Percentiles rank a stretch among this genome's conserved stretches.
Evolutionary conservation across 1,284 basidiomycete species (phyloP).

Genomic region (Ganoderma boninense): DNA sequence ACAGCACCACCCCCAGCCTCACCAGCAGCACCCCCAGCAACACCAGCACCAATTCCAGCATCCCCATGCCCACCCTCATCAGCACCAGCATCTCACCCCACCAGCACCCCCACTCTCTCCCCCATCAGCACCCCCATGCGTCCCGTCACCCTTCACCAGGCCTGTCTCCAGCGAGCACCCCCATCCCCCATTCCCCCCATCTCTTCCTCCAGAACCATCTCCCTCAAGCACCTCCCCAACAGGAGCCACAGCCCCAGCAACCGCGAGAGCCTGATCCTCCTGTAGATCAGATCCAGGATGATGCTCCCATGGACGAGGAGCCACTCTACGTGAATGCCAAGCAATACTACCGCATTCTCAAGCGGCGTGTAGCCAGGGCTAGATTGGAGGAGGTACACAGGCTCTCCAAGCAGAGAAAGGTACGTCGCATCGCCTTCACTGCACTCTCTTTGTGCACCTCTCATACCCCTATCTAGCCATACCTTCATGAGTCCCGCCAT

Average conservation of each 20-base stretch:
- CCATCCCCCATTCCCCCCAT: constrained; percentile 36
- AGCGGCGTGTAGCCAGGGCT: constrained; percentile 87
- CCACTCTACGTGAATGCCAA: constrained; percentile 98
- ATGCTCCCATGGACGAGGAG: constrained; percentile 80
- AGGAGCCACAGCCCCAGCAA: constrained; percentile 30
- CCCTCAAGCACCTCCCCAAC: constrained; percentile 26
- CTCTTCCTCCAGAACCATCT: constrained; percentile 40
- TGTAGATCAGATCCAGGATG: constrained; percentile 46
- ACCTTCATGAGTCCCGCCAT: constrained; percentile 96
- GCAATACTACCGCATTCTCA: constrained; percentile 96
- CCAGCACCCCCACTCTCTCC: constrained; percentile 28
- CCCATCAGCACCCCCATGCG: constrained; percentile 34
- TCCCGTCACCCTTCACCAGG: constrained; percentile 40
- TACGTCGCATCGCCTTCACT: constrained; percentile 42
- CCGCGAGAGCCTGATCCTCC: constrained; percentile 39
- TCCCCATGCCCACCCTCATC: constrained; percentile 21
- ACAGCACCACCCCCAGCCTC: constrained; percentile 35
- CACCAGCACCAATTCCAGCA: constrained; percentile 26
- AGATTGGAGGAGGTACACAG: constrained; percentile 92
- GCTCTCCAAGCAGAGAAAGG: constrained; percentile 92
- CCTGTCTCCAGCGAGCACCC: constrained; percentile 35
- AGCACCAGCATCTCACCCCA: constrained; percentile 27
- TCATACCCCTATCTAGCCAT: constrained; percentile 69
- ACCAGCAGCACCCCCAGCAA: constrained; percentile 30
- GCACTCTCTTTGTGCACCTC: constrained; percentile 4